phyloP scores from a whole-genome alignment of 2,329 filamentous ascomycete genomes.

The Trichoderma koningii region DNA sequence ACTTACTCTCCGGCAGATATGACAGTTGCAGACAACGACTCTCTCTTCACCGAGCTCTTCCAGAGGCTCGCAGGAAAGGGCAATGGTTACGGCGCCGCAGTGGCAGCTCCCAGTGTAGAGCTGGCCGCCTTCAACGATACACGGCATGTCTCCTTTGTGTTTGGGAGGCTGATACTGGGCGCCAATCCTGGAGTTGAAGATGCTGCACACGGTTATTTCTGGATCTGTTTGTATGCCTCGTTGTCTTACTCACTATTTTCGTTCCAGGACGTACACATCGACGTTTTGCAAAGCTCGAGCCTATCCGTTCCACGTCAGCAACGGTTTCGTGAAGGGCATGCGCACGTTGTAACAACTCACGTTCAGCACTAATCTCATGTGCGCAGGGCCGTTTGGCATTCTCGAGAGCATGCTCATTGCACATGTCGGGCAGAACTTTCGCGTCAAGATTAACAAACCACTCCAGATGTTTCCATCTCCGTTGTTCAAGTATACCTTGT shows the following conservation, averaged over 20 bases:
- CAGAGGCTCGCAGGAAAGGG: constrained; percentile 47
- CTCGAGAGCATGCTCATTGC: constrained; percentile 47
- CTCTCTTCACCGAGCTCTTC: constrained; percentile 39
- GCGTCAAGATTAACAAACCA: background rate
- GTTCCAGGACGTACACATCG: constrained; percentile 45
- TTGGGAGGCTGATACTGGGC: constrained; percentile 39
- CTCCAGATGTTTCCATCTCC: background rate
- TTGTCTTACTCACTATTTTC: constrained; percentile 47
- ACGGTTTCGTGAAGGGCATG: too few species aligned
- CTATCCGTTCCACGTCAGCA: background rate
- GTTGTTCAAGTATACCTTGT: too few species aligned
- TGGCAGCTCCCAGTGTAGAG: constrained; percentile 55
- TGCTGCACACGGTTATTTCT: background rate
- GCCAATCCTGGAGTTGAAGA: constrained; percentile 9
- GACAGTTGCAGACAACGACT: constrained; percentile 53
- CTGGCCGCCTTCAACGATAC: constrained; percentile 39
- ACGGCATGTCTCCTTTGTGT: constrained; percentile 47
- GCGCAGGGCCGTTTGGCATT: background rate
- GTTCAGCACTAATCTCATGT: constrained; percentile 26
- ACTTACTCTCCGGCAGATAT: constrained; percentile 48
- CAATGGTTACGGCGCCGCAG: constrained; percentile 52
- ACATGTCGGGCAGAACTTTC: constrained; percentile 55
- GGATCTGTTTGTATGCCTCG: constrained; percentile 30
- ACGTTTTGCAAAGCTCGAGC: background rate
- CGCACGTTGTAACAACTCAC: constrained; percentile 1